Base-by-base conservation (phyloP, 2,329 filamentous ascomycete genomes). In the Penicillium sclerotigenum region DNA sequence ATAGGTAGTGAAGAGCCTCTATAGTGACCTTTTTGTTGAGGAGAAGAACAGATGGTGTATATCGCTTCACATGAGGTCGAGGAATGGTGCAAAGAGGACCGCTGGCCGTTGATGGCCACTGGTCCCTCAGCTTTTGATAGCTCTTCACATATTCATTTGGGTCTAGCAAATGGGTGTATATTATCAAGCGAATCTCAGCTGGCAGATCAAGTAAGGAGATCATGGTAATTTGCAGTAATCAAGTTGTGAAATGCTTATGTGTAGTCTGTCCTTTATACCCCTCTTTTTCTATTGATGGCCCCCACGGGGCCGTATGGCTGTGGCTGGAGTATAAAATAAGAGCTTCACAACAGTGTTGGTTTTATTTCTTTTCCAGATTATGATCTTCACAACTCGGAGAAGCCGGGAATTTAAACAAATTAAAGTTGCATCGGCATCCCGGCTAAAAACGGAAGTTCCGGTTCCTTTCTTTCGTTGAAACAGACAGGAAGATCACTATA, bases 61-160 rank as follows among this genome's bases (percentile, higher is more conserved):
- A 38, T 48, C 22, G 46, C 46, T 48, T 26, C 22, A 48, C 33
- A 29, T 48, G 28, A 28, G 33, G 34, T 28, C 33, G 46, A 48
- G 46, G 46, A 38, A 37, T 3, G 5, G 33, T 4, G 13, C 46
- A 48, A 26, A 38, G 22, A 14, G 46, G 46, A 28, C 33, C 46
- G 4, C 16, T 5, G 11, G 1, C 9, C 1, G 22, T 1, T 26
- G 31, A 18, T 18, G 46, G 16, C 22, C 7, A 14, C 24, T 11
- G 28, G 11, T 47, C 33, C 1, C 7, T 7, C 11, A 48, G 33
- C n/a, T 48, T 48, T 20, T 5, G 22, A 20, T 48, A 38, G 33
- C 33, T 29, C 7, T 48, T 48, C n/a, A 48, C 46, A 20, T 48
- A 48, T 48, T 48, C 46, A 20, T 48, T 48, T 18, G 46, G 46